Conservation (phyloP, 805 yeast species). For the Lachancea kluyveri region DNA sequence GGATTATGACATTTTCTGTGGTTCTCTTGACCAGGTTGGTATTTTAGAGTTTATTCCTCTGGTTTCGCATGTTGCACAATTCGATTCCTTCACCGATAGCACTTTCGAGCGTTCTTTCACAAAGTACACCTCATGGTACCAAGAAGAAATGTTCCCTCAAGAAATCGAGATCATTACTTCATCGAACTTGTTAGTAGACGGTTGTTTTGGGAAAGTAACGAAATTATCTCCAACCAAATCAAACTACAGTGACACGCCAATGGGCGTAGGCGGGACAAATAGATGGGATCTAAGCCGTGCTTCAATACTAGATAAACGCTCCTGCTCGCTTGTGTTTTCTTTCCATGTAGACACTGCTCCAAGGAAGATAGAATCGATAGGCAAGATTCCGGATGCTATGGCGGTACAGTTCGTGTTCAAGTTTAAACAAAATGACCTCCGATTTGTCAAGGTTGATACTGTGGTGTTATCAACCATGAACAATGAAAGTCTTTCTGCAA, state of each 20-base stretch:
- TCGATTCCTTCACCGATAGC: slow-evolving; percentile 13
- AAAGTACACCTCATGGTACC: no score
- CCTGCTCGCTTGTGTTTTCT: slow-evolving; percentile 10
- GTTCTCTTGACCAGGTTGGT: slow-evolving; percentile 20
- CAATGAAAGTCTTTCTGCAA: slow-evolving; percentile 1
- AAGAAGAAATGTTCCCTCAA: no score
- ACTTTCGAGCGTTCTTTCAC: no score
- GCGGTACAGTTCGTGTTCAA: slow-evolving; percentile 10
- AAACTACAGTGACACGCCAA: slow-evolving; percentile 13
- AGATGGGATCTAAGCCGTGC: slow-evolving; percentile 7
- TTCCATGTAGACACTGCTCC: slow-evolving; percentile 9
- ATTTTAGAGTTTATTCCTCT: slow-evolving; percentile 15
- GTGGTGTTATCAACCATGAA: slow-evolving; percentile 10
- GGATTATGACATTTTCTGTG: slow-evolving; percentile 9
- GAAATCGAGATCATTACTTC: slow-evolving; percentile 4
- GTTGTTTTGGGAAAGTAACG: slow-evolving; percentile 7
- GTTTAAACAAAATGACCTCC: slow-evolving; percentile 3
- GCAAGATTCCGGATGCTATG: slow-evolving; percentile 8
- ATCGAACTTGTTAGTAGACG: slow-evolving; percentile 10
- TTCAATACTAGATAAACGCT: no score
- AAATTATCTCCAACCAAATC: slow-evolving; percentile 3
- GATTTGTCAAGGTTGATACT: slow-evolving; percentile 7
- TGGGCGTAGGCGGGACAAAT: slow-evolving; percentile 12
- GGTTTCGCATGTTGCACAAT: slow-evolving; percentile 10
- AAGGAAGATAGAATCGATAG: slow-evolving; percentile 10